Base-by-base conservation (phyloP, 306 rosid genomes). In the Trifolium repens region DNA sequence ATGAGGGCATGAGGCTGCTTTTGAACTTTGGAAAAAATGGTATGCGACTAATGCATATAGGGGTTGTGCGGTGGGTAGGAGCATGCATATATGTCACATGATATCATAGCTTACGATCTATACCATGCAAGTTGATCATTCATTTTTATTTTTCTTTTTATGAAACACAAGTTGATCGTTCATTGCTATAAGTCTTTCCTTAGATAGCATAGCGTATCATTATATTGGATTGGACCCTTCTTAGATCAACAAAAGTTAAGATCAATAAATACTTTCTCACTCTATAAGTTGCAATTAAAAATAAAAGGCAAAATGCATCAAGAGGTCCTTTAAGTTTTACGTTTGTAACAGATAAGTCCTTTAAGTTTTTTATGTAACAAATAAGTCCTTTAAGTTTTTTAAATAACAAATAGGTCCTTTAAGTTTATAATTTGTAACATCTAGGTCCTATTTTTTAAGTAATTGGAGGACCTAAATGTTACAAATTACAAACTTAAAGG, bases 91-190 rank as follows among this genome's bases (percentile, higher is more conserved):
- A 22, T 55, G 61, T 55, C 61, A 55, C 11, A 34, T 67, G 68
- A 78, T 37, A 73, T 67, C 75, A 52, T 26, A 17, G 75, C 82
- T 54, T 77, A 50, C 77, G 74, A 66, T 50, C 42, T 54, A 32
- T 68, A 47, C 49, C 73, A 2, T 32, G 70, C 88, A 84, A 84
- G 40, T 84, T 64, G 88, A 74, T 78, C 75, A 22, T 14, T 19
- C 15, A 46, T 44, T 44, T 44, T n/a, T n/a, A n/a, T n/a, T 27
- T 37, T 37, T 37, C 40, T 37, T 37, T 35, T 35, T 35, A 37
- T 37, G 40, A 37, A 37, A 37, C 87, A 37, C 87, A 84, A 84
- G 35, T 84, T 62, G 87, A 80, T 80, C 71, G 19, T 22, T 24
- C 35, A 57, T 57, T 24, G 26, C 6, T 61, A 61, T 32, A 30